Base-by-base conservation (phyloP, 2,329 filamentous ascomycete genomes). In the Microdochium nivale region DNA sequence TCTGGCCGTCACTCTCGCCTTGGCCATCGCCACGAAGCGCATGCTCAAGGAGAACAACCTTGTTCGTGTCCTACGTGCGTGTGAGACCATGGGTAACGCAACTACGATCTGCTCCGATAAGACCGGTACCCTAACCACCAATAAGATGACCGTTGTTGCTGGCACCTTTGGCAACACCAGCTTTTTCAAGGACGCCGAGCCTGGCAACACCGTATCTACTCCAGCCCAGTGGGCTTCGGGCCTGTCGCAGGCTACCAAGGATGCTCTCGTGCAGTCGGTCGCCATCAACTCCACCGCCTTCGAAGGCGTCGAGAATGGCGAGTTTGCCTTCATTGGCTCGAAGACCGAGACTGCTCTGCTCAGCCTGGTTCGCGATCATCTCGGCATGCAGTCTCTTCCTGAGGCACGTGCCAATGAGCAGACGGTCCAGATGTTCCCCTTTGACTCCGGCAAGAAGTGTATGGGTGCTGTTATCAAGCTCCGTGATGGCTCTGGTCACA, bases 61-160 rank as follows among this genome's bases (percentile, higher is more conserved):
- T 27, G 84, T 87, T n/a, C 80, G 83, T 52, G 72, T 84, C 32
- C 71, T 87, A 25, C 77, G 81, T 53, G 83, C 83, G 53, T 86
- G 83, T 62, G 84, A 87, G 65, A 85, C 83, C 2, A 86, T 87
- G 83, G 83, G 83, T 4, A 87, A 87, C 58, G 81, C 81, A 25
- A 85, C 81, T 2, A 86, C 87, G 0, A 85, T 92, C 33, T 92
- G 88, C 67, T 90, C 87, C 3, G 88, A 89, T 65, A 89, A 89
- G 68, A 89, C 86, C 1, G 86, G 86, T 49, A 89, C 86, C 4
- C 69, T 89, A 19, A 89, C 86, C 0, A 84, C 87, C 53, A 88
- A 88, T 62, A 82, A 83, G 65, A 88, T 88, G 84, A 86, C 83
- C 0, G 86, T 90, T 1, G 86, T 90, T 27, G 83, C 86, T 25